phyloP scores from a whole-genome alignment of 208 protist genomes.

The Cochliopodium minus region DNA sequence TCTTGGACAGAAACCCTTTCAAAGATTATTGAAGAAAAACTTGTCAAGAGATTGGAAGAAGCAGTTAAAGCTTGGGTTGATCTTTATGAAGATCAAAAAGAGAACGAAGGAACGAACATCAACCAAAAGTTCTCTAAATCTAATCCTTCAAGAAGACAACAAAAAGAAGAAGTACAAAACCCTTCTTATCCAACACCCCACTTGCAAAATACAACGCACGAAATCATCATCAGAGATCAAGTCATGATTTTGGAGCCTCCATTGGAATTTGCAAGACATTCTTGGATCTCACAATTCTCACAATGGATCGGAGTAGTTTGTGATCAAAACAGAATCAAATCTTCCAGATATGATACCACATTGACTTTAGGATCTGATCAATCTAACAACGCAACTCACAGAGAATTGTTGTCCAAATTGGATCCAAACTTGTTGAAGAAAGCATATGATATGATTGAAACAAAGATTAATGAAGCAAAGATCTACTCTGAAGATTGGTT shows the following conservation, averaged over 20 bases:
- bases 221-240: slow-evolving; percentile 45
- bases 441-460: slow-evolving; percentile 33
- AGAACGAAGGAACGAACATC: slow-evolving; percentile 1
- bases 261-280: slow-evolving; percentile 32
- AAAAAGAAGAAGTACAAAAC: slow-evolving; percentile 8
- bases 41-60: slow-evolving; percentile 30
- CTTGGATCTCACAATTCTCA: slow-evolving; percentile 18
- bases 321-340: slow-evolving; percentile 15
- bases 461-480: slow-evolving; percentile 21
- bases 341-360: slow-evolving; percentile 14
- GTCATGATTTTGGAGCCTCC: slow-evolving; percentile 42
- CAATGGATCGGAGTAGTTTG: slow-evolving; percentile 12
- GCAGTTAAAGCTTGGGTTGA: slow-evolving; percentile 30
- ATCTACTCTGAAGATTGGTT: slow-evolving; percentile 51
- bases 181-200: too few species aligned
- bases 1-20: slow-evolving; percentile 40
- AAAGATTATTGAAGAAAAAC: slow-evolving; percentile 24
- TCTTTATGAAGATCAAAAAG: slow-evolving; percentile 15
- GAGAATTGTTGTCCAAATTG: slow-evolving; percentile 26
- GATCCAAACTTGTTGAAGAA: slow-evolving; percentile 18
- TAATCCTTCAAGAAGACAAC: background rate
- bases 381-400: slow-evolving; percentile 19
- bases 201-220: slow-evolving; percentile 21
- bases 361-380: slow-evolving; percentile 4
- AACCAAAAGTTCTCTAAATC: background rate